Conservation (phyloP, 371 early-diverging fungal genomes). For the Mucor circinelloides region DNA sequence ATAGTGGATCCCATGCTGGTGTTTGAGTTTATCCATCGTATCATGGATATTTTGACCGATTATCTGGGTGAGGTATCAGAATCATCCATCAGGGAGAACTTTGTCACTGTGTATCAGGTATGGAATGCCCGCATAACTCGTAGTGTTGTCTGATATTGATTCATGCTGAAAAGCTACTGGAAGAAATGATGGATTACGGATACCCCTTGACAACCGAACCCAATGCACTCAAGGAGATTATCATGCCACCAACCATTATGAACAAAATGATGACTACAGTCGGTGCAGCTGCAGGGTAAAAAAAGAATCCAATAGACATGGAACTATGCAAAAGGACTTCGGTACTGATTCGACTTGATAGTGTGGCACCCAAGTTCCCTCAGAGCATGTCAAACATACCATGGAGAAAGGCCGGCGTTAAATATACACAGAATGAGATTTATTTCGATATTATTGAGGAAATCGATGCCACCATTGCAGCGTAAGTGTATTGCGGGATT, state of each 20-base stretch:
- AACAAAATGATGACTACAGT: conserved; percentile 86
- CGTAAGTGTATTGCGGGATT: conserved; percentile 39
- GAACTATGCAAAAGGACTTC: background rate
- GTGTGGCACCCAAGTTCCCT: conserved; percentile 53
- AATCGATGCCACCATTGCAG: conserved; percentile 81
- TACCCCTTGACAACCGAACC: conserved; percentile 87
- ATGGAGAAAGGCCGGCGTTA: conserved; percentile 88
- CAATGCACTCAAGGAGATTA: conserved; percentile 80
- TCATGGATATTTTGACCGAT: conserved; percentile 76
- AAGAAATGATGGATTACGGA: conserved; percentile 94
- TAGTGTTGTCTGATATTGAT: background rate
- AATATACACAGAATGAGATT: conserved; percentile 90
- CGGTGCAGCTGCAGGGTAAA: conserved; percentile 66
- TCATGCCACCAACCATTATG: conserved; percentile 87
- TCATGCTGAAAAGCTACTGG: conserved; percentile 62
- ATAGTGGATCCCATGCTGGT: conserved; percentile 85
- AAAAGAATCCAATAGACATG: background rate
- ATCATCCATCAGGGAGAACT: conserved; percentile 85
- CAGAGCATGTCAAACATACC: conserved; percentile 74
- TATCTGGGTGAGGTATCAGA: conserved; percentile 87
- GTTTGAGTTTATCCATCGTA: conserved; percentile 84
- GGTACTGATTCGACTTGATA: conserved; percentile 5
- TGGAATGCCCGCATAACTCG: too few species aligned
- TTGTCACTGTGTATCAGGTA: conserved; percentile 90
- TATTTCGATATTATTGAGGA: conserved; percentile 92